Evolutionary conservation across 2,329 filamentous ascomycete species (phyloP).

Genomic region (Arthrobotrys iridis): DNA sequence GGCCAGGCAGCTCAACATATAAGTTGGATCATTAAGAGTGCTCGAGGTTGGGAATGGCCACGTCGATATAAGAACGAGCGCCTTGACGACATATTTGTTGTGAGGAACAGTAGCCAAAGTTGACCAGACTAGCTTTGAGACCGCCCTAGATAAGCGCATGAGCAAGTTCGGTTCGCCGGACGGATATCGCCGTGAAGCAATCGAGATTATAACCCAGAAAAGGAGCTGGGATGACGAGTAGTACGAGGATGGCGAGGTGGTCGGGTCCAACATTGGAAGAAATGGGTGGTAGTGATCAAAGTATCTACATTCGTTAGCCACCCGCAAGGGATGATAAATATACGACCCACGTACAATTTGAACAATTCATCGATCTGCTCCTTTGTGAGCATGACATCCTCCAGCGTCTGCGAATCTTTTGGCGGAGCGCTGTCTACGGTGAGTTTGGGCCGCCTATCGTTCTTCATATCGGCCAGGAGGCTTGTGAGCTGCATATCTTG

Average conservation of each 20-base stretch:
- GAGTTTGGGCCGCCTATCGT: slow-evolving; percentile 53
- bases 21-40: slow-evolving; percentile 80
- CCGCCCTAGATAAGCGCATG: slow-evolving; percentile 71
- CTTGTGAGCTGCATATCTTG: slow-evolving; percentile 44
- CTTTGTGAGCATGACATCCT: slow-evolving; percentile 73
- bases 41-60: slow-evolving; percentile 86
- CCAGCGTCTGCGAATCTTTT: slow-evolving; percentile 68
- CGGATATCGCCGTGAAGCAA: slow-evolving; percentile 76
- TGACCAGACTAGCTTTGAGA: slow-evolving; percentile 78
- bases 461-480: slow-evolving; percentile 47
- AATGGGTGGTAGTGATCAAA: slow-evolving; percentile 81
- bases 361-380: slow-evolving; percentile 74
- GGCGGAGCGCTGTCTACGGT: slow-evolving; percentile 60
- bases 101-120: slow-evolving; percentile 81
- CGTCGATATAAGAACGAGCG: slow-evolving; percentile 79
- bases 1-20: slow-evolving; percentile 83
- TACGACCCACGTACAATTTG: slow-evolving; percentile 64
- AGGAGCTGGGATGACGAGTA: slow-evolving; percentile 80
- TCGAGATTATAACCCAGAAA: slow-evolving; percentile 84
- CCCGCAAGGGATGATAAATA: too few species aligned
- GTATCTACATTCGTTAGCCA: slow-evolving; percentile 63
- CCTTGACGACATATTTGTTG: slow-evolving; percentile 83
- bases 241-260: slow-evolving; percentile 76
- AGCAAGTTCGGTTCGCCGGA: slow-evolving; percentile 71
- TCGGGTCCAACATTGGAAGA: slow-evolving; percentile 76